These are phyloP conservation scores for Theobroma cacao DNA, from an alignment of 345 rosid species.

Conservation along the genomic window DNA sequence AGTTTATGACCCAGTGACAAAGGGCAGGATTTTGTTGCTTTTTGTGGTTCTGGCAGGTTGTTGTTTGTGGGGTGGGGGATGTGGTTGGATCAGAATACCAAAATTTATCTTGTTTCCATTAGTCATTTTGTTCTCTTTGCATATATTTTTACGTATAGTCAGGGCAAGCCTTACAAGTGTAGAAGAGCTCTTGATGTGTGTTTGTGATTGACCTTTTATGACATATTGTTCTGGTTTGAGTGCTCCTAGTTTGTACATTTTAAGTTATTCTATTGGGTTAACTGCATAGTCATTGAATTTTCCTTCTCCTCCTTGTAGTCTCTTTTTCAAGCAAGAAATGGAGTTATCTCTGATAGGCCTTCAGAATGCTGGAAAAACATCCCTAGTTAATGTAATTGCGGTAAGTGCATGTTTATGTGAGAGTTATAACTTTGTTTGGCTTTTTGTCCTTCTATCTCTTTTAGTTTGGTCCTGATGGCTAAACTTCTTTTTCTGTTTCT, in stretches of 20 bases:
- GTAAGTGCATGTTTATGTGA: conserved; percentile 32
- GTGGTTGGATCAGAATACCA: neutral
- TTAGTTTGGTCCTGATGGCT: conserved; percentile 21
- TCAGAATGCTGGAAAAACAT: conserved; percentile 66
- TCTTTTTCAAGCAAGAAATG: conserved; percentile 63
- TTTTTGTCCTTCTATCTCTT: neutral
- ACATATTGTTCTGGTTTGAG: neutral
- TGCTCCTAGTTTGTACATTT: neutral
- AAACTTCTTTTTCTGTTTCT: conserved; percentile 12
- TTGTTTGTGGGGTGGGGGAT: neutral
- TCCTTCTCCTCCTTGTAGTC: conserved; percentile 26
- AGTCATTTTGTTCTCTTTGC: neutral
- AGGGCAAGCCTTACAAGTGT: neutral
- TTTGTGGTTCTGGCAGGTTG: neutral
- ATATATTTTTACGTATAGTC: neutral
- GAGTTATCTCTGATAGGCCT: conserved; percentile 63
- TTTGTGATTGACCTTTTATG: neutral
- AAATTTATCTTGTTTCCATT: neutral
- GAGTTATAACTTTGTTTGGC: neutral
- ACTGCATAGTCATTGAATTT: neutral
- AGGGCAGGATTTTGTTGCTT: neutral
- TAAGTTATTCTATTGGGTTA: neutral
- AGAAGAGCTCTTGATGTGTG: neutral
- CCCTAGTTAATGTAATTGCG: conserved; percentile 57
- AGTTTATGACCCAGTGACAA: neutral